Conservation (phyloP, 805 yeast genomes). For the Candida corydali region DNA sequence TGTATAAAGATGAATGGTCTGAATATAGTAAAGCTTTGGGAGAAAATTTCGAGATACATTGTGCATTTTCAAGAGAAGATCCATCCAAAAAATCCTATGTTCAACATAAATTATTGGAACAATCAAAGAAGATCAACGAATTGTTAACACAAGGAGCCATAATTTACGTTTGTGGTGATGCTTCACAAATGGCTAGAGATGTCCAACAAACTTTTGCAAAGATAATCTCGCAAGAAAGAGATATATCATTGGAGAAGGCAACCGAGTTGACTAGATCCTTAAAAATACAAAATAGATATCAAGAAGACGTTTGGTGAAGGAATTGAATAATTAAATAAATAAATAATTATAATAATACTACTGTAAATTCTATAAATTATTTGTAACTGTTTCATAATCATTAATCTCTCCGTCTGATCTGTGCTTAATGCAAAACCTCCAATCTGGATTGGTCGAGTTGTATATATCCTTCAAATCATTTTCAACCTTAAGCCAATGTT, state of each 20-base stretch:
- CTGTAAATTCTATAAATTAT: conserved; percentile 2
- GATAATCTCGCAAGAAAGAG: conserved; percentile 61
- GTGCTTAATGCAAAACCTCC: conserved; percentile 24
- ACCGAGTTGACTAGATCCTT: conserved; percentile 71
- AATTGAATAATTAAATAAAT: neutral
- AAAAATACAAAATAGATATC: conserved; percentile 83
- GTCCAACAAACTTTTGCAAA: conserved; percentile 68
- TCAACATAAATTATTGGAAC: conserved; percentile 67
- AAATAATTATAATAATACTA: neutral
- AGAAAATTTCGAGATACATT: conserved; percentile 61
- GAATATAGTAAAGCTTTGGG: conserved; percentile 60
- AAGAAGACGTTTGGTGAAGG: conserved; percentile 92
- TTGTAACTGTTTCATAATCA: neutral
- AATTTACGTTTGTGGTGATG: conserved; percentile 96
- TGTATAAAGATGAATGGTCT: conserved; percentile 89
- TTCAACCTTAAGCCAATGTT: conserved; percentile 46
- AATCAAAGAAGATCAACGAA: conserved; percentile 50
- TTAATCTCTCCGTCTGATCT: neutral
- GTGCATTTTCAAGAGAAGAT: conserved; percentile 82
- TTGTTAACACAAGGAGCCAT: conserved; percentile 69
- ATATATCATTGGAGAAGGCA: conserved; percentile 64
- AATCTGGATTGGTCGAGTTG: conserved; percentile 24
- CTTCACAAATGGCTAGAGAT: conserved; percentile 91
- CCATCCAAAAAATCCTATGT: conserved; percentile 65
- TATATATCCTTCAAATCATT: conserved; percentile 27